Evolutionary conservation across 371 early-diverging fungal genomes (phyloP).

Genomic region (Mortierella sp.): DNA sequence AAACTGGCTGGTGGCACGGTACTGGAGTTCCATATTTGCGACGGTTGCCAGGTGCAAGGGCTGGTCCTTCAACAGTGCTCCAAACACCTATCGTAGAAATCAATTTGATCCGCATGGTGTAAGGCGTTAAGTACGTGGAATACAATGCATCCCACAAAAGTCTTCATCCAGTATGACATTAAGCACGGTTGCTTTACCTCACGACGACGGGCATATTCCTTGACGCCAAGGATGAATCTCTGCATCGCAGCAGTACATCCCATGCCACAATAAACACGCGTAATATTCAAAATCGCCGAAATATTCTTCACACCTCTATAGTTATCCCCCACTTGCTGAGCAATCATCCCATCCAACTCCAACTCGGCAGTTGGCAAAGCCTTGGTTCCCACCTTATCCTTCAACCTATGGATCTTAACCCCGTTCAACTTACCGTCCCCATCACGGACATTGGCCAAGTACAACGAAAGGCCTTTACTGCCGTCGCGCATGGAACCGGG

Average conservation of each 20-base stretch:
- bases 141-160: not conserved
- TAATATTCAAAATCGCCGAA: conserved; percentile 74
- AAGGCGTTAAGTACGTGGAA: not conserved
- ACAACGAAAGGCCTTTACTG: conserved; percentile 73
- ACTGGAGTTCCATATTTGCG: conserved; percentile 65
- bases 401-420: conserved; percentile 72
- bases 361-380: conserved; percentile 83
- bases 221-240: conserved; percentile 65
- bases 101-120: not conserved
- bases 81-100: conserved; percentile 42
- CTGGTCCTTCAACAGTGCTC: conserved; percentile 59
- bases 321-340: conserved; percentile 66
- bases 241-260: conserved; percentile 64
- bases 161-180: too few species aligned
- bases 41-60: conserved; percentile 75
- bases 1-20: conserved; percentile 68
- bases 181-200: conserved; percentile 31
- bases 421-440: conserved; percentile 70
- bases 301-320: conserved; percentile 74
- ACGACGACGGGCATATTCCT: conserved; percentile 72
- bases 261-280: conserved; percentile 73
- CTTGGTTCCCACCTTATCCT: conserved; percentile 78
- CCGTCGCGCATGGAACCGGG: conserved; percentile 57
- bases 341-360: conserved; percentile 69
- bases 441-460: conserved; percentile 68